Base-by-base conservation (phyloP, 805 yeast genomes). In the Teunomyces barrocoloradensis region DNA sequence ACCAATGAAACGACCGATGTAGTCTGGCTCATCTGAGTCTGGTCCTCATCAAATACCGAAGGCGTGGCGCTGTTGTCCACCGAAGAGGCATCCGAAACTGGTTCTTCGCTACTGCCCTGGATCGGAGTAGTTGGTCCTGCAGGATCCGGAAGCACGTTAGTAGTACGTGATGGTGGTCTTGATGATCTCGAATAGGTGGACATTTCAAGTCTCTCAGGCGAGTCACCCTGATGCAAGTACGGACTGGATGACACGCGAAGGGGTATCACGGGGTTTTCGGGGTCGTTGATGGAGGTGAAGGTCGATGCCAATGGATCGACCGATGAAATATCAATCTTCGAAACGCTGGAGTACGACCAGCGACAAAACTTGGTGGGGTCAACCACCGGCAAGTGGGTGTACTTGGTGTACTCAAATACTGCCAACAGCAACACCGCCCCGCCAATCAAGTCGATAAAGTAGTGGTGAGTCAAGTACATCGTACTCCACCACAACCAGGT, bases 401-500 rank as follows among this genome's bases (percentile, higher is more conserved):
- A 81, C 61, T 82, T 84, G 45, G 89, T 82, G 56, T 83, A 78
- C 51, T 79, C 75, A 66, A 89, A 91, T 28, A 87, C 83, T 12
- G 79, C 64, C 50, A 84, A 77, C 0, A 96, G 82, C 47, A 94
- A 73, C n/a, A 82, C 78, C 1, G 97, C 92, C 18, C 99, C 99
- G n/a, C 89, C 92, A 59, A 89, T 88, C 45, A 92, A 79, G 64
- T 92, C 98, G 50, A 92, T 82, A 61, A 94, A 94, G 65, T 92
- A 92, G 69, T 92, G 99, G 68, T 92, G 99, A 0, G 97, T 92
- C 60, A 92, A 77, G 66, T 92, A 92, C 99, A 92, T 92, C 12
- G 98, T 94, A 43, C 94, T 80, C 96, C 97, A 94, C 98, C 98
- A 92, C 56, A 94, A 77, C 95, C 96, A 89, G 53, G 82, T 70